Percentiles rank a stretch among this genome's conserved stretches.
Conservation (phyloP, 2,329 filamentous ascomycete genomes). For the Dactylellina drechsleri region DNA sequence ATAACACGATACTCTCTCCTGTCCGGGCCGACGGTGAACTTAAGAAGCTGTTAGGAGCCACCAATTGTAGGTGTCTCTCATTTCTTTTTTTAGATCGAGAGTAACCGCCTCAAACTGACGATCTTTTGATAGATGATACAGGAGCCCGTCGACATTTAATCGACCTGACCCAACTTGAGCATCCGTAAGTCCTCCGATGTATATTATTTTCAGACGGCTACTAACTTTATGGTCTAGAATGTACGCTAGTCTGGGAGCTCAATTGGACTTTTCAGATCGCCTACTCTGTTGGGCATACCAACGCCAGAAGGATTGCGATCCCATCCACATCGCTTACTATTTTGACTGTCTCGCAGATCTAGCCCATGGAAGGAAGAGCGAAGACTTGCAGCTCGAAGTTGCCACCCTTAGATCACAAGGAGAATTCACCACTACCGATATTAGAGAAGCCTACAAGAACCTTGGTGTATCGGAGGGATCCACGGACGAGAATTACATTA, state of each 20-base stretch:
- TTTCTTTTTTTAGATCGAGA: slow-evolving; percentile 58
- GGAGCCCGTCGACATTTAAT: slow-evolving; percentile 38
- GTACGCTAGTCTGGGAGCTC: slow-evolving; percentile 72
- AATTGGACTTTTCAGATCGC: slow-evolving; percentile 71
- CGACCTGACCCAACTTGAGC: slow-evolving; percentile 58
- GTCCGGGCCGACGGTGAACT: slow-evolving; percentile 55
- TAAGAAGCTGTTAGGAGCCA: slow-evolving; percentile 54
- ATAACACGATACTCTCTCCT: slow-evolving; percentile 3
- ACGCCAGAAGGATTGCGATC: slow-evolving; percentile 69
- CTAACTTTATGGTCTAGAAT: slow-evolving; percentile 61
- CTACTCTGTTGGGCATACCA: slow-evolving; percentile 73
- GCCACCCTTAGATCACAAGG: slow-evolving; percentile 70
- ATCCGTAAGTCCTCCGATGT: slow-evolving; percentile 59
- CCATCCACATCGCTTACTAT: slow-evolving; percentile 69
- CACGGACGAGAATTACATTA: slow-evolving; percentile 70
- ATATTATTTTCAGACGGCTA: slow-evolving; percentile 44
- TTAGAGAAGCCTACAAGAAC: slow-evolving; percentile 69
- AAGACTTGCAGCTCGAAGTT: slow-evolving; percentile 69
- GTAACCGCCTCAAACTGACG: slow-evolving; percentile 66
- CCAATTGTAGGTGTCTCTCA: slow-evolving; percentile 59
- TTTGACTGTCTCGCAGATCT: slow-evolving; percentile 73
- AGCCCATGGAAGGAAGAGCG: slow-evolving; percentile 68
- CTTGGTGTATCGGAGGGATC: slow-evolving; percentile 67
- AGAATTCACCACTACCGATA: slow-evolving; percentile 68
- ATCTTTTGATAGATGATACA: slow-evolving; percentile 54